A percentile compares a stretch with the other conserved stretches of the same genome.
These are phyloP conservation scores for Aspergillus terreus DNA, from an alignment of 2,329 filamentous ascomycete species.

Conservation along the genomic window DNA sequence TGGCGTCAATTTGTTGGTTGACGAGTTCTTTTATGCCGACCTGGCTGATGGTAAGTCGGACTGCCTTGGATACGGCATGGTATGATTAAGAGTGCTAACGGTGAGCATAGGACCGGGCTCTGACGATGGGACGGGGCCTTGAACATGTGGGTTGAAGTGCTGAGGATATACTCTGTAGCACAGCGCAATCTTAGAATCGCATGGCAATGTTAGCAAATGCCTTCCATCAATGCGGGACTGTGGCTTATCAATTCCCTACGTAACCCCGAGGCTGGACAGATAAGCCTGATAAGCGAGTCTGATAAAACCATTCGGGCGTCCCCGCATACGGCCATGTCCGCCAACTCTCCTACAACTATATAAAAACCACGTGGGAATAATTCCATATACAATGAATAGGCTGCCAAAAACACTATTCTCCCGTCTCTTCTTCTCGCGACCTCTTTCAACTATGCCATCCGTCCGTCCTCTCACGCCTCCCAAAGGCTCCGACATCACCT, in stretches of 20 bases:
- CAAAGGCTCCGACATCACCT: slow-evolving; percentile 45
- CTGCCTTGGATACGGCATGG: background rate
- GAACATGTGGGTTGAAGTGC: too few relatives aligned
- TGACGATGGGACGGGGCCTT: too few relatives aligned
- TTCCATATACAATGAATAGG: background rate
- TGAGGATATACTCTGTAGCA: too few relatives aligned
- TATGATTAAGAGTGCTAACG: too few relatives aligned
- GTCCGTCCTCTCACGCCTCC: slow-evolving; percentile 23
- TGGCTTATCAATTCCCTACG: too few relatives aligned
- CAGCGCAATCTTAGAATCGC: too few relatives aligned
- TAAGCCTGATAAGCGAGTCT: background rate
- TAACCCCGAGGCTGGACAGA: too few relatives aligned
- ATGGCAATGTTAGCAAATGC: too few relatives aligned
- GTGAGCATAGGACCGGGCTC: too few relatives aligned
- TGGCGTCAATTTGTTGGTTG: slow-evolving; percentile 10
- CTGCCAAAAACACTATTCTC: background rate
- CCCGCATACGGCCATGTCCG: slow-evolving; percentile 1
- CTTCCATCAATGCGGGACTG: too few relatives aligned
- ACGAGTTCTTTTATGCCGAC: slow-evolving; percentile 7
- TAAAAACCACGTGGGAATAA: background rate
- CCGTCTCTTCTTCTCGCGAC: background rate
- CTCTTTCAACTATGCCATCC: background rate
- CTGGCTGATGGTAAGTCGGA: slow-evolving; percentile 14
- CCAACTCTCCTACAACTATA: background rate
- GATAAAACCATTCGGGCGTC: background rate